Evolutionary conservation across 768 basidiomycete genomes (phyloP), one percentile per base, ranked within the genome.

Genomic region (Chalciporus piperatus): DNA sequence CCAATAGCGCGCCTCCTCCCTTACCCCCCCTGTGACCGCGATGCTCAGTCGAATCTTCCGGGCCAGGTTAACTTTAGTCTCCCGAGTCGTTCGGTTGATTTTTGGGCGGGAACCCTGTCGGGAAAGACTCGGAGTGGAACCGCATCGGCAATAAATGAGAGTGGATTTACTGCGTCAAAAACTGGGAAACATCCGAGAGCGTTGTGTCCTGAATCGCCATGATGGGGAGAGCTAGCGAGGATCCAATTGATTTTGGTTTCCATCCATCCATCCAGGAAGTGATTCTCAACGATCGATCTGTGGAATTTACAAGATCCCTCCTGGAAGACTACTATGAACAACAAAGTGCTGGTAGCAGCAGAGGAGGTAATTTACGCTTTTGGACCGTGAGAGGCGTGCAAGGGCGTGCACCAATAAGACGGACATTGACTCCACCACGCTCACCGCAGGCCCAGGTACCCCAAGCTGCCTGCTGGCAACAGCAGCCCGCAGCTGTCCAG

Each of bases 351-450:
- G 28, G 35, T 37, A 37, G 5, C 35, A 14, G 8, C 52, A 54
- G 33, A 64, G 59, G 59, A 55, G 56, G 17, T 52, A 64, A 55
- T 58, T 55, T 46, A 30, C 56, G 19, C 50, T 56, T 61, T 52
- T 63, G 53, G 62, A 64, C 62, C 62, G 62, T 65, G 62, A 55
- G 62, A 64, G 54, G 60, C 30, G 22, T 38, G 23, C 12, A 38
- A n/a, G n/a, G n/a, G n/a, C n/a, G n/a, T n/a, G n/a, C n/a, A n/a
- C 14, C 41, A 22, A 30, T 44, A 27, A 8, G 6, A 50, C 42
- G 47, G 59, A 50, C 63, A 62, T 65, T 58, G 58, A 56, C 55
- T 55, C 51, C 50, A 51, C 59, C 41, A 59, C 67, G 53, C 57
- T 41, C 52, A 55, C 41, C 19, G 48, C 54, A 45, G 30, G 50